Base-by-base conservation (phyloP, 2,329 filamentous ascomycete genomes). In the Alternaria infectoria region DNA sequence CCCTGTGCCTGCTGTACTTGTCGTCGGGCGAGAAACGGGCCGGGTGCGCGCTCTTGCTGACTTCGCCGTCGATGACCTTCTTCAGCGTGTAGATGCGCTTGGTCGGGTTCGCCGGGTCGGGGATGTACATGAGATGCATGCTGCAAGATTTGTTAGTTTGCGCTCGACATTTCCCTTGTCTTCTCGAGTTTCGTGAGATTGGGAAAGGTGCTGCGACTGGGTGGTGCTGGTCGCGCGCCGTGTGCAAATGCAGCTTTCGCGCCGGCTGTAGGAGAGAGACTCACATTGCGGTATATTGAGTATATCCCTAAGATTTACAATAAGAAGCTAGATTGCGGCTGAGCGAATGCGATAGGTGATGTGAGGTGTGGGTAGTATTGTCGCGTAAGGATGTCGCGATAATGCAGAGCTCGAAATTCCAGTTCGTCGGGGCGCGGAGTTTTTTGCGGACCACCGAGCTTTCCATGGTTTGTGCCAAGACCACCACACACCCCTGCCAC, bases 11-110 rank as follows among this genome's bases (percentile, higher is more conserved):
- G 77, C 93, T 97, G 88, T 96, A 98, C 87, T 97, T 97, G 87
- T 99, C 96, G 83, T 99, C 96, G 68, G 96, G 96, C 50, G 93
- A 97, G 86, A 98, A 99, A 73, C 96, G 88, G 46, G 96, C 96
- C 50, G 96, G 95, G 84, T 98, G 95, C 60, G 96, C 96, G 57
- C 92, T 96, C 87, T 97, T 97, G 81, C 95, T 97, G 77, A 97
- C 93, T 79, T 93, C 89, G 78, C 91, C 91, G 74, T 89, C 86
- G 65, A 85, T 74, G 72, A 96, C 88, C 86, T 98, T 97, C 85
- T 97, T 95, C 70, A 98, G 89, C 51, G 96, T 98, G 87, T 98
- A 99, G 76, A 91, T 84, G 81, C 95, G 93, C 86, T 93, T 95
- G 86, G 59, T 25, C 55, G 71, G 65, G 58, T 95, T 94, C 66